Base-by-base conservation (phyloP, 2,329 filamentous ascomycete species). In the Penicillium psychrosexuale region DNA sequence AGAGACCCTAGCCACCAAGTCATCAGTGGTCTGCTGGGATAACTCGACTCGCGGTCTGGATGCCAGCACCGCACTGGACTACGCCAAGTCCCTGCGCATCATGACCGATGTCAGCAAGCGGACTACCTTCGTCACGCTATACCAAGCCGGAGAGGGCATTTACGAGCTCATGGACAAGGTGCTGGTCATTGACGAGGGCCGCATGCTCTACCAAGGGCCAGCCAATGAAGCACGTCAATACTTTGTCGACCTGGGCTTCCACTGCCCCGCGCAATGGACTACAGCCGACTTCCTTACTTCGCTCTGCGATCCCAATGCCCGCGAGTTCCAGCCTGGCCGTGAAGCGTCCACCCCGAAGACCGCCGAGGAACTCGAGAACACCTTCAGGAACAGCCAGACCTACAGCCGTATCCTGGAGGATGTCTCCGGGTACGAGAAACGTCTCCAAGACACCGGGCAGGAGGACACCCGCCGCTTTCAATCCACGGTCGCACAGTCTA, bases 21-120 rank as follows among this genome's bases (percentile, higher is more conserved):
- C 85, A 0, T 85, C 86, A 0, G 85, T 92, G 1, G 84, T 89
- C 33, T 87, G 85, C 59, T 92, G 88, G 87, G 89, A 93, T 63
- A 93, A 93, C 69, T 87, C 84, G 0, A 93, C 89, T 0, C 80
- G 89, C 45, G 90, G 90, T n/a, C 77, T 93, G 0, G 89, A 94
- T 67, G 86, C 88, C 1, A 89, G 85, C 1, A 92, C 89, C 0
- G 90, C 89, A 5, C 78, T 92, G 5, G 89, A 92, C 65, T 93
- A 90, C 63, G 87, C 86, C 9, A 86, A 85, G 54, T 86, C 84
- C 0, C 75, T 88, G 2, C 80, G 85, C 13, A 81, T 86, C 55
- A 89, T 91, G 84, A 92, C 90, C 3, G 87, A 91, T 58, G 83
- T 91, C 57, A 86, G 82, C 66, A 84, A 89, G 61, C 82, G 86